Evolutionary conservation across 257 asterid genomes (phyloP).

Genomic region (Jaltomata sinuosa): DNA sequence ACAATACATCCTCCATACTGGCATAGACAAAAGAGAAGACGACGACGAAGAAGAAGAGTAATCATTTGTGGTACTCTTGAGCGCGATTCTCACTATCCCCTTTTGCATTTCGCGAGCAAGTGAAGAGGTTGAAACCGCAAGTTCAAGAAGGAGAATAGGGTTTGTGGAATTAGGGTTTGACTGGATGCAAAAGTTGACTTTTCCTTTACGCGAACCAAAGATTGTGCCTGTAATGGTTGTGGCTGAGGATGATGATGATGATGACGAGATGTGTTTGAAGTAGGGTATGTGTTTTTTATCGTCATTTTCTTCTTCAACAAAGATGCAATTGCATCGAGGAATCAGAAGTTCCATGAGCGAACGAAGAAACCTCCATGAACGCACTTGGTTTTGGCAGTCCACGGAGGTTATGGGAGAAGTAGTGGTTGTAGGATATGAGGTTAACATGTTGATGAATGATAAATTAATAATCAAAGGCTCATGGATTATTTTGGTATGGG

Average conservation of each 20-base stretch:
- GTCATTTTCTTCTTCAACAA: conserved; percentile 20
- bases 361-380: conserved; percentile 62
- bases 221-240: conserved; percentile 32
- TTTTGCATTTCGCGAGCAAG: conserved; percentile 56
- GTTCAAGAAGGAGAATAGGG: conserved; percentile 45
- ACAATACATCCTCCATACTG: conserved; percentile 47
- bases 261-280: not conserved
- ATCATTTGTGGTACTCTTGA: conserved; percentile 12
- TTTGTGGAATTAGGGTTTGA: conserved; percentile 27
- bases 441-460: conserved; percentile 7
- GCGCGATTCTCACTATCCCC: conserved; percentile 38
- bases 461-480: not conserved
- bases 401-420: conserved; percentile 25
- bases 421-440: conserved; percentile 2
- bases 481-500: not conserved
- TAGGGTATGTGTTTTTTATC: conserved; percentile 3
- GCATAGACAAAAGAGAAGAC: conserved; percentile 27
- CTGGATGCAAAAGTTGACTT: conserved; percentile 51
- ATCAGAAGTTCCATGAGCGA: conserved; percentile 34
- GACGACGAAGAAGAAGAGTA: not conserved
- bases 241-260: not conserved
- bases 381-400: conserved; percentile 59
- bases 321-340: conserved; percentile 44
- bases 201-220: conserved; percentile 39
- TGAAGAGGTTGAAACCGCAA: conserved; percentile 39